Conservation (phyloP, 2,329 filamentous ascomycete genomes). For the Ascochyta lentis region DNA sequence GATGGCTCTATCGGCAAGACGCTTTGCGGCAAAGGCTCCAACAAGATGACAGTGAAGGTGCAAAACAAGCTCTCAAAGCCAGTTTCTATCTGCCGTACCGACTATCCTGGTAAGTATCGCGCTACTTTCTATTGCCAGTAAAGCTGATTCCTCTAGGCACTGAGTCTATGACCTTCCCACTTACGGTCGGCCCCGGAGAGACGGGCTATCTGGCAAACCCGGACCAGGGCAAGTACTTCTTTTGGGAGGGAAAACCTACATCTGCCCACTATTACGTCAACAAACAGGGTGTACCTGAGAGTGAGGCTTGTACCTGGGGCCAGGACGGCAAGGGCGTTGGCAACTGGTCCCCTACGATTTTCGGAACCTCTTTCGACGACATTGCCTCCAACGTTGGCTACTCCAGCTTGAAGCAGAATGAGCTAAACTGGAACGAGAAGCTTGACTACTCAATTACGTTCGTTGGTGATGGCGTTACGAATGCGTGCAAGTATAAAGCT, state of each 20-base stretch:
- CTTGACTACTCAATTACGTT: slow-evolving; percentile 85
- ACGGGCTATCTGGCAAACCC: slow-evolving; percentile 76
- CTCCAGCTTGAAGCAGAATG: slow-evolving; percentile 85
- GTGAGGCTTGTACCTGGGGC: slow-evolving; percentile 80
- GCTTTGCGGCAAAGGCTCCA: slow-evolving; percentile 77
- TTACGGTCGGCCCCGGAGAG: slow-evolving; percentile 66
- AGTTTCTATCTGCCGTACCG: slow-evolving; percentile 87
- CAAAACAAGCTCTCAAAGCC: slow-evolving; percentile 73
- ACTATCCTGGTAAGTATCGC: slow-evolving; percentile 78
- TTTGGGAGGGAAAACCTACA: slow-evolving; percentile 75
- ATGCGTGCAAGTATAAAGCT: slow-evolving; percentile 66
- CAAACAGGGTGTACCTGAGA: slow-evolving; percentile 70
- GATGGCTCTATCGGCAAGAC: slow-evolving; percentile 61
- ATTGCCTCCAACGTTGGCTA: slow-evolving; percentile 64
- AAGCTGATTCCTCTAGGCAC: slow-evolving; percentile 56
- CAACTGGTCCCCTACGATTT: slow-evolving; percentile 87
- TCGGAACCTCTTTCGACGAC: slow-evolving; percentile 75
- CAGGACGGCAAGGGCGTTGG: slow-evolving; percentile 65
- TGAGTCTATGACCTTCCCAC: slow-evolving; percentile 84
- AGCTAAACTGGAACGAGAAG: slow-evolving; percentile 69
- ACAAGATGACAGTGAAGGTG: slow-evolving; percentile 69
- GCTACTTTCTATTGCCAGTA: no score
- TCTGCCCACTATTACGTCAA: slow-evolving; percentile 98
- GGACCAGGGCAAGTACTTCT: slow-evolving; percentile 73
- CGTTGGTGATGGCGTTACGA: slow-evolving; percentile 66